Evolutionary conservation across 2,329 filamentous ascomycete species (phyloP), one percentile per base, ranked within the genome.

Genomic region (Lanzia echinophila): DNA sequence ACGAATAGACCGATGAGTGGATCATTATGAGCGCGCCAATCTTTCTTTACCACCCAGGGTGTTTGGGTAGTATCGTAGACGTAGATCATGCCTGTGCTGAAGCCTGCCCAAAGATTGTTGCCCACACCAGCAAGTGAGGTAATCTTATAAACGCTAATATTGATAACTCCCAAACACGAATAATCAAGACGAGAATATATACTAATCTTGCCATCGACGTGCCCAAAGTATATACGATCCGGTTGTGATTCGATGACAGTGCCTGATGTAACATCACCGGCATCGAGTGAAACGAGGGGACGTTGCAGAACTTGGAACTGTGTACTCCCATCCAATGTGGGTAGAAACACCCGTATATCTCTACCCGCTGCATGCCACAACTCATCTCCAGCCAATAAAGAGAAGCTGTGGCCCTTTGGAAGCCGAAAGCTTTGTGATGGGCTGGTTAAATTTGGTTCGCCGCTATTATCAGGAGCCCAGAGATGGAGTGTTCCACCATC

Each of bases 101-200:
- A 97, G 2, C 86, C 92, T 28, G 90, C 90, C 94, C 94, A 99
- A 0, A 99, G 76, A 64, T 89, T 81, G 56, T 84, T 80, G 5
- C 90, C 91, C 3, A 90, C 87, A 8, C 90, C 88, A 2, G 84
- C 82, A 51, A 99, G 75, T 34, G 87, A 84, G 67, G 90, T 96
- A 70, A 99, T 95, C 71, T 96, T 97, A 78, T 95, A 97, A 13
- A 91, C 80, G 69, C 90, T 97, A 62, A 96, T 81, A 64, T 84
- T 96, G 56, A 97, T 75, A 34, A 95, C 77, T 5, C 81, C 83
- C n/a, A 95, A 67, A 63, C 89, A 96, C 0, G 82, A 73, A 67
- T 87, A 94, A 63, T 91, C 84, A 22, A 82, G 81, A 12, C 61
- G 61, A 2, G 89, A 92, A 70, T 95, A 97, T n/a, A 97, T 84